Conservation (phyloP, 1,284 basidiomycete species). For the Rhodotorula sp. region DNA sequence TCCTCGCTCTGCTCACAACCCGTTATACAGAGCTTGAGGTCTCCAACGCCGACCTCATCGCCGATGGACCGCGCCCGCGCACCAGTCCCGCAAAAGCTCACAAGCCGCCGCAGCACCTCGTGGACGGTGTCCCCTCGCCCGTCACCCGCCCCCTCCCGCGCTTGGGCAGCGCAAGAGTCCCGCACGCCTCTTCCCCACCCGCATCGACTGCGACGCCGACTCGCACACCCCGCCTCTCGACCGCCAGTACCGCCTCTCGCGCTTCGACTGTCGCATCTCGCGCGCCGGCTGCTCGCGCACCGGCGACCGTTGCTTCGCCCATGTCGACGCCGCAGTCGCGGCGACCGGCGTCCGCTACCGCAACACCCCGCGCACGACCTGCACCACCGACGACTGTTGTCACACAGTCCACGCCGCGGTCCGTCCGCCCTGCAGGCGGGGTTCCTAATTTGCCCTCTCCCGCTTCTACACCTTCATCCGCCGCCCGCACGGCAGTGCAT, state of each 20-base stretch:
- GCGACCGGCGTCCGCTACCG: not conserved
- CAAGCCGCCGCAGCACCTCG: constrained; percentile 1
- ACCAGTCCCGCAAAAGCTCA: not conserved
- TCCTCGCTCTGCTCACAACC: no score
- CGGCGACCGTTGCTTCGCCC: not conserved
- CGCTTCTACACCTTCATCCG: no score
- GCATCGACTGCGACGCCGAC: not conserved
- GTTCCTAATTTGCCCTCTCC: no score
- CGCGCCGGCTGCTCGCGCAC: not conserved
- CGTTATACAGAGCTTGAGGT: constrained; percentile 70
- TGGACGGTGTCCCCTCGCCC: not conserved
- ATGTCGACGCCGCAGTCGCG: not conserved
- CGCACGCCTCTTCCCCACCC: not conserved
- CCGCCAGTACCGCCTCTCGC: not conserved
- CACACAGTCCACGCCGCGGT: not conserved
- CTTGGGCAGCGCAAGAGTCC: not conserved
- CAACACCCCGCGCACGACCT: not conserved
- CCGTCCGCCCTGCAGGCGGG: not conserved
- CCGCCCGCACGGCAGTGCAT: not conserved
- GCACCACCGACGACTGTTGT: not conserved
- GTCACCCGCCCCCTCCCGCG: not conserved
- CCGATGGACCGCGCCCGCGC: not conserved
- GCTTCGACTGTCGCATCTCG: not conserved
- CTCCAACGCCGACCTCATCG: constrained; percentile 68
- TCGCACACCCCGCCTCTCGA: not conserved